phyloP scores from a whole-genome alignment of 768 basidiomycete species.

The Pulveroboletus sp. region DNA sequence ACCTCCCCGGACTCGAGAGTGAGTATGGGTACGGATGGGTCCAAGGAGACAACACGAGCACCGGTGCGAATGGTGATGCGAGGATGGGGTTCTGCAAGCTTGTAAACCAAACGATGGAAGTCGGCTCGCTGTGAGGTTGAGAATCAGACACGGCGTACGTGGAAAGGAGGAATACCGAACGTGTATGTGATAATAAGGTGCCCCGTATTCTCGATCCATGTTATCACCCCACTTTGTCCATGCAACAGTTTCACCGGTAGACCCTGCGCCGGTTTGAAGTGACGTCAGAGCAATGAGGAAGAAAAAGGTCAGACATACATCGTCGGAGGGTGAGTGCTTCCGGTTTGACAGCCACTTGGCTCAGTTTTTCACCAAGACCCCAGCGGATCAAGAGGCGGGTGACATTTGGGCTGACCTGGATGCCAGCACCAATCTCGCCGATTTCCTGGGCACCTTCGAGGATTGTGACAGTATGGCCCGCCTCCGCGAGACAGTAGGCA shows the following conservation, averaged over 20 bases:
- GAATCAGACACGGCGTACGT: not conserved
- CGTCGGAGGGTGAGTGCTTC: slow-evolving; percentile 38
- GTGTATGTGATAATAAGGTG: slow-evolving; percentile 37
- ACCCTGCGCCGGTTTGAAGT: slow-evolving; percentile 17
- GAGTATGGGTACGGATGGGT: slow-evolving; percentile 33
- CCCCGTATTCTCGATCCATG: slow-evolving; percentile 32
- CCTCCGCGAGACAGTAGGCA: slow-evolving; percentile 42
- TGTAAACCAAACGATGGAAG: slow-evolving; percentile 38
- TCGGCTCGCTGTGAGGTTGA: slow-evolving; percentile 39
- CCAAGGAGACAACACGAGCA: slow-evolving; percentile 35
- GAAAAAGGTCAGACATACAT: slow-evolving; percentile 30
- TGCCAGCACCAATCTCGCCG: slow-evolving; percentile 51
- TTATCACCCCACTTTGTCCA: slow-evolving; percentile 35
- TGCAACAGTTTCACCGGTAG: slow-evolving; percentile 34
- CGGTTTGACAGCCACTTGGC: slow-evolving; percentile 38
- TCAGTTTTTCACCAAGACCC: slow-evolving; percentile 45
- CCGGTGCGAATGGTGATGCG: slow-evolving; percentile 33
- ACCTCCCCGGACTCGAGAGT: slow-evolving; percentile 42
- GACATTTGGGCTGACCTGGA: slow-evolving; percentile 45
- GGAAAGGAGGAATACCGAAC: slow-evolving; percentile 11
- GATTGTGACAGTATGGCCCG: slow-evolving; percentile 48
- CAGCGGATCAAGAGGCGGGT: slow-evolving; percentile 47
- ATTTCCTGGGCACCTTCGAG: slow-evolving; percentile 40
- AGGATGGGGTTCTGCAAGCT: slow-evolving; percentile 36
- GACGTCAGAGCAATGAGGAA: not conserved